phyloP scores from a whole-genome alignment of 495 filamentous ascomycete species.

The Trichocladium antarcticum region DNA sequence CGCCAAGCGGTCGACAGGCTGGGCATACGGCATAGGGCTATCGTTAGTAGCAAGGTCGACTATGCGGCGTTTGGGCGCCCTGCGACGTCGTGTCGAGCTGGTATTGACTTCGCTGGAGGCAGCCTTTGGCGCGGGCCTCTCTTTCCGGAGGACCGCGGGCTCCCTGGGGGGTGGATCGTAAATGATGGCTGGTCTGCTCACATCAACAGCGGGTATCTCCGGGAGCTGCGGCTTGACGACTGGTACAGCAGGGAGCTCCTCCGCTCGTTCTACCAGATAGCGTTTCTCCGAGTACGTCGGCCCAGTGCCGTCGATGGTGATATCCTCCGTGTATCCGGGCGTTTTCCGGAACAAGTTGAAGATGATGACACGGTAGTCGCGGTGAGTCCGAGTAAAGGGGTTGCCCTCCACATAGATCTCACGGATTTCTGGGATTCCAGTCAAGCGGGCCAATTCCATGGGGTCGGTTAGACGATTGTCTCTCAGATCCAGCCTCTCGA shows the following conservation, averaged over 20 bases:
- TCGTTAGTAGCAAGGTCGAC: slow-evolving; percentile 68
- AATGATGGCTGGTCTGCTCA: slow-evolving; percentile 51
- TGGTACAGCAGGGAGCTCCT: slow-evolving; percentile 60
- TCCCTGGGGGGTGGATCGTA: slow-evolving; percentile 37
- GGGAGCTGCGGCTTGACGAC: slow-evolving; percentile 56
- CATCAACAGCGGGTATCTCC: slow-evolving; percentile 48
- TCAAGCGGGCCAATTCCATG: slow-evolving; percentile 79
- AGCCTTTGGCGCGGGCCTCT: slow-evolving; percentile 33
- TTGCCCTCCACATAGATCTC: slow-evolving; percentile 88
- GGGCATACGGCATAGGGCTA: slow-evolving; percentile 28
- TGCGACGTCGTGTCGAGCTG: slow-evolving; percentile 39
- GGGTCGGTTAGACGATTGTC: slow-evolving; percentile 89
- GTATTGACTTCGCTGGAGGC: slow-evolving; percentile 42
- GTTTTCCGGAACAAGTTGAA: slow-evolving; percentile 95
- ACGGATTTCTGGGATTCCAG: slow-evolving; percentile 76
- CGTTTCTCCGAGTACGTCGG: slow-evolving; percentile 75
- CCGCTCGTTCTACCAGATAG: slow-evolving; percentile 71
- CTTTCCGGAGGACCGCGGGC: slow-evolving; percentile 42
- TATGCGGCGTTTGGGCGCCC: slow-evolving; percentile 59
- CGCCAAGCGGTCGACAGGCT: slow-evolving; percentile 15
- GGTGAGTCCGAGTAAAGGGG: slow-evolving; percentile 80
- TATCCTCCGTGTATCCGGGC: slow-evolving; percentile 81
- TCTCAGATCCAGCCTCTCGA: slow-evolving; percentile 82
- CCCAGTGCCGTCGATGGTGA: slow-evolving; percentile 72
- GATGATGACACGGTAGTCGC: slow-evolving; percentile 73